Conservation (phyloP, 2,329 filamentous ascomycete species). For the Fusarium sp. region DNA sequence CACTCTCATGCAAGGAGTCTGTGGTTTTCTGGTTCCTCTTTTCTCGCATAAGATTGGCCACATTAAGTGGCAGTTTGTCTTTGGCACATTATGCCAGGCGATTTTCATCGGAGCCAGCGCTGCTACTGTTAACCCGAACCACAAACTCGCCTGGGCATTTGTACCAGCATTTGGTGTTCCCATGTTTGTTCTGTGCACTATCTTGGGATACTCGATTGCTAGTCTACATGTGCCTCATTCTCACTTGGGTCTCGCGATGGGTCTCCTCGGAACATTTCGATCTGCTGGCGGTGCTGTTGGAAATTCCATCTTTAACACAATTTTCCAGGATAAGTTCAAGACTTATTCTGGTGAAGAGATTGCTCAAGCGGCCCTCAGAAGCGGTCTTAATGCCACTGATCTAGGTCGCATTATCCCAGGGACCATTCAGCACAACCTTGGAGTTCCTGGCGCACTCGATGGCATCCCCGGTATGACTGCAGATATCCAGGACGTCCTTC, state of each 20-base stretch:
- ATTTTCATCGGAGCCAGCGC: conserved; percentile 25
- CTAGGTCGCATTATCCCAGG: conserved; percentile 4
- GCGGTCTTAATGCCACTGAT: background rate
- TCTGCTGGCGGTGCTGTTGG: conserved; percentile 20
- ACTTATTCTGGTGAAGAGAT: conserved; percentile 15
- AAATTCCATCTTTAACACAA: conserved; percentile 25
- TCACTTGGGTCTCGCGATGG: conserved; percentile 26
- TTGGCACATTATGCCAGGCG: conserved; percentile 10
- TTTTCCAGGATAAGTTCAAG: conserved; percentile 24
- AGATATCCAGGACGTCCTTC: background rate
- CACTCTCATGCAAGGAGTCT: background rate
- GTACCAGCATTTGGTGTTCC: conserved; percentile 27
- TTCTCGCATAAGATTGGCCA: conserved; percentile 9
- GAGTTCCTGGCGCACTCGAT: background rate
- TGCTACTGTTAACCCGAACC: conserved; percentile 29
- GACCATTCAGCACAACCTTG: conserved; percentile 9
- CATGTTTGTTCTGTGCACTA: conserved; percentile 26
- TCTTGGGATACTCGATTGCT: conserved; percentile 20
- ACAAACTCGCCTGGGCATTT: conserved; percentile 28
- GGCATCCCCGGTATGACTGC: conserved; percentile 7
- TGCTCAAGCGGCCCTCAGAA: background rate
- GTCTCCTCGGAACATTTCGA: conserved; percentile 22
- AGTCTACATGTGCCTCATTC: conserved; percentile 32
- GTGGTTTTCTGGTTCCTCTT: background rate
- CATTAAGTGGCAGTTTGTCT: conserved; percentile 23